Evolutionary conservation across 176 grass and related monocot genomes (phyloP).

Genomic region (Aegilops umbellulata): DNA sequence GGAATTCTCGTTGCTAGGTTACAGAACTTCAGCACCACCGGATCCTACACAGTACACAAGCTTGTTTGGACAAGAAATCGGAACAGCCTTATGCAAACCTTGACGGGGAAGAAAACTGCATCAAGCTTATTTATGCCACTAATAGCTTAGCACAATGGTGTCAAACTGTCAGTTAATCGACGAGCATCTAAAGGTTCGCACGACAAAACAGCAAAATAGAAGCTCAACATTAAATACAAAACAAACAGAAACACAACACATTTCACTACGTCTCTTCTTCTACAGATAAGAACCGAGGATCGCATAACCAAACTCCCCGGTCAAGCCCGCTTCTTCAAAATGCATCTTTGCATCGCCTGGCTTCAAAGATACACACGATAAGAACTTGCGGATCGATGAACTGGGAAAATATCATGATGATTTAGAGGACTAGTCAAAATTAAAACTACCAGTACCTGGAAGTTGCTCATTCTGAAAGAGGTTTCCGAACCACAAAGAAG

Average conservation of each 20-base stretch:
- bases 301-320: neutral
- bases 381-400: neutral
- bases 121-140: conserved; percentile 27
- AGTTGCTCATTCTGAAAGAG: conserved; percentile 48
- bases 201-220: neutral
- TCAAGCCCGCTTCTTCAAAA: neutral
- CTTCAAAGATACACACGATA: neutral
- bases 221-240: neutral
- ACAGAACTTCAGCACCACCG: no score
- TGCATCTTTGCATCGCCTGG: neutral
- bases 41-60: no score
- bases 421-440: neutral
- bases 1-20: no score
- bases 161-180: neutral
- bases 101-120: neutral
- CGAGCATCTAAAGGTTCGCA: no score
- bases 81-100: neutral
- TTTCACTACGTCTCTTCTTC: neutral
- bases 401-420: neutral
- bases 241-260: neutral
- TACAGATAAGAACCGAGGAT: neutral
- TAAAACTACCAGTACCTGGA: conserved; percentile 16
- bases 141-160: neutral
- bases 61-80: no score
- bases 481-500: conserved; percentile 85